Evolutionary conservation across 768 basidiomycete genomes (phyloP).

Genomic region (Albatrellus ellisii): DNA sequence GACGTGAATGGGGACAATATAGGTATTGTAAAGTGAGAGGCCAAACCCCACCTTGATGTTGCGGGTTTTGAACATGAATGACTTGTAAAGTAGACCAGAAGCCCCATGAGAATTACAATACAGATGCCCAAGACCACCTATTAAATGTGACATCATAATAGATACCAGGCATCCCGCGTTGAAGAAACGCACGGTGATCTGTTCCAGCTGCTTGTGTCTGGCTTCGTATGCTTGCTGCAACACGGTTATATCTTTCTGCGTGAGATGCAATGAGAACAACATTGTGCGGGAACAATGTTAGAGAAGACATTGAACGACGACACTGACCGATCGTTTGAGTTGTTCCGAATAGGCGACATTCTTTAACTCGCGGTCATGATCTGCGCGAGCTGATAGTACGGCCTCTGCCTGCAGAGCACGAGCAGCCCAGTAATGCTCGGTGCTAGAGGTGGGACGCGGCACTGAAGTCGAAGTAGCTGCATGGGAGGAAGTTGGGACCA

Average conservation of each 20-base stretch:
- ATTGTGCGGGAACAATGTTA: background rate
- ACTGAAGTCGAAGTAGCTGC: background rate
- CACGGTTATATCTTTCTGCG: constrained; percentile 9
- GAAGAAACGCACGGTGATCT: constrained; percentile 5
- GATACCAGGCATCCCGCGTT: background rate
- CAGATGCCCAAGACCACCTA: constrained; percentile 2
- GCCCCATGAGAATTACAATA: constrained; percentile 6
- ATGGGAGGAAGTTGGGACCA: no score
- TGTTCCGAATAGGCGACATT: constrained; percentile 28
- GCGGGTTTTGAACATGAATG: background rate
- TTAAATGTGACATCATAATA: background rate
- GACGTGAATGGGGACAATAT: constrained; percentile 70
- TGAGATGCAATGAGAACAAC: constrained; percentile 34
- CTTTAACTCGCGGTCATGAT: constrained; percentile 37
- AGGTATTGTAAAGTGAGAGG: constrained; percentile 65
- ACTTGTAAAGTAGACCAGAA: constrained; percentile 1
- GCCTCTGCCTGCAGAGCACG: constrained; percentile 57
- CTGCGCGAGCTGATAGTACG: constrained; percentile 33
- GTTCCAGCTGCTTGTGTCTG: constrained; percentile 3
- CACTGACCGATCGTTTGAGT: constrained; percentile 32
- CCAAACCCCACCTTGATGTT: constrained; percentile 12
- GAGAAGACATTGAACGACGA: background rate
- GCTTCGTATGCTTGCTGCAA: constrained; percentile 2
- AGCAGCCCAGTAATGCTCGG: constrained; percentile 55
- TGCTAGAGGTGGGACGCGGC: constrained; percentile 16